Evolutionary conservation across 1,284 basidiomycete genomes (phyloP).

Genomic region (Agroathelia rolfsii): DNA sequence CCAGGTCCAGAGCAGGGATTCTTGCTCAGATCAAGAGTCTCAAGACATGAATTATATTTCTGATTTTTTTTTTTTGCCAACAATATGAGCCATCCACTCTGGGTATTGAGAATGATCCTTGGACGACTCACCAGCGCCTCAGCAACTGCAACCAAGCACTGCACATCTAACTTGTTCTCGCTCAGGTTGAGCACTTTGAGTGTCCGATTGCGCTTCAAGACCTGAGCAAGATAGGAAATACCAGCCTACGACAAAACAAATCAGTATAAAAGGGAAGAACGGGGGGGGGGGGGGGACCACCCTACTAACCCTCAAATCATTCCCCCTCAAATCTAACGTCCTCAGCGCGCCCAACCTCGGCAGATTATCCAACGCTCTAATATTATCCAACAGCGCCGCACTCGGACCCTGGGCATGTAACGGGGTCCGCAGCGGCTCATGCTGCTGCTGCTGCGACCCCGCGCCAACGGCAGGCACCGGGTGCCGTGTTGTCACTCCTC

Average conservation of each 20-base stretch:
- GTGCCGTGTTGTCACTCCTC: conserved; percentile 70
- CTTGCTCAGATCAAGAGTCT: conserved; percentile 87
- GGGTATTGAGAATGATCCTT: conserved; percentile 1
- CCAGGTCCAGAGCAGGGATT: conserved; percentile 89
- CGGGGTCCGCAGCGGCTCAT: conserved; percentile 15
- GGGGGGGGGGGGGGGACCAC: not conserved
- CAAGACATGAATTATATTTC: conserved; percentile 93
- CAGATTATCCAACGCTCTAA: conserved; percentile 74
- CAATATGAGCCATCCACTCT: conserved; percentile 2
- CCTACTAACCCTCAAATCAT: conserved; percentile 72
- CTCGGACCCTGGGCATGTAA: conserved; percentile 46
- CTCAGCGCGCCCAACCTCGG: conserved; percentile 78
- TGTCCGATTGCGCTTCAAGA: conserved; percentile 91
- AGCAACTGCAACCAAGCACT: conserved; percentile 73
- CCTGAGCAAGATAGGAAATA: conserved; percentile 86
- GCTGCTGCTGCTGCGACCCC: conserved; percentile 5
- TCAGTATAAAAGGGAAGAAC: conserved; percentile 8
- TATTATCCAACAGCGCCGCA: conserved; percentile 67
- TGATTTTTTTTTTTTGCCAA: not conserved
- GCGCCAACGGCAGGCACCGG: conserved; percentile 18
- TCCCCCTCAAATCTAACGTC: conserved; percentile 86
- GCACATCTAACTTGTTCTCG: conserved; percentile 86
- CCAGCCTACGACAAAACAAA: conserved; percentile 42
- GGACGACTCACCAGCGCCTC: conserved; percentile 69
- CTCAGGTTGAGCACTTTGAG: conserved; percentile 89